Conservation (phyloP, 257 asterid species). For the Gentiana macrophylla region DNA sequence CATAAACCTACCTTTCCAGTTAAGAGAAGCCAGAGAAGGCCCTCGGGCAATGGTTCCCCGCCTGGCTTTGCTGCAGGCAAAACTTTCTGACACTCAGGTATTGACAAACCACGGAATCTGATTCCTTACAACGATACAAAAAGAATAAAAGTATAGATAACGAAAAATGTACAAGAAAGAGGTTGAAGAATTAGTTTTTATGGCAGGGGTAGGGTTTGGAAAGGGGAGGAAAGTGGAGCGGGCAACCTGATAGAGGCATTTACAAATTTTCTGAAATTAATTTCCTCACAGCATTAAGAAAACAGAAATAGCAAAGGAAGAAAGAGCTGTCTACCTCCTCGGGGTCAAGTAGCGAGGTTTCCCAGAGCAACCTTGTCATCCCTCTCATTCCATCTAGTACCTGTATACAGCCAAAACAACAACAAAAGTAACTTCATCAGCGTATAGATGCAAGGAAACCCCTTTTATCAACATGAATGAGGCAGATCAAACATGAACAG, state of each 20-base stretch:
- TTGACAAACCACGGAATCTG: constrained; percentile 90
- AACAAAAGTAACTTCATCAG: no score
- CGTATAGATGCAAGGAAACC: no score
- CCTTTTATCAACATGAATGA: no score
- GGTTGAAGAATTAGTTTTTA: no score
- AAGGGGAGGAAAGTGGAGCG: background rate
- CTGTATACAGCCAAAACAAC: constrained; percentile 17
- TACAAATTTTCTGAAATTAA: constrained; percentile 1
- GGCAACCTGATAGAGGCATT: background rate
- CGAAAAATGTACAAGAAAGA: background rate
- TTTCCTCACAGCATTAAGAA: constrained; percentile 7
- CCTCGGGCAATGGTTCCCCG: constrained; percentile 98
- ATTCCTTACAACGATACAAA: constrained; percentile 54
- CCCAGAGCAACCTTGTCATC: constrained; percentile 98
- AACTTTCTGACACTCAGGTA: constrained; percentile 93
- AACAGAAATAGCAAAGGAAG: constrained; percentile 3
- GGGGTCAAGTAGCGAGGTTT: constrained; percentile 93
- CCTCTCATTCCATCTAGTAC: constrained; percentile 99
- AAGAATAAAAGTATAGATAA: constrained; percentile 3
- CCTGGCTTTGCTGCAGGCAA: constrained; percentile 85
- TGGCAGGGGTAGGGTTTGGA: no score
- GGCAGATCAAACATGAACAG: no score
- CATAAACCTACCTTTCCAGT: constrained; percentile 73
- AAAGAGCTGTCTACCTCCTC: constrained; percentile 57
- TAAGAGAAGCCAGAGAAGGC: constrained; percentile 97